Conservation (phyloP, 2,329 filamentous ascomycete species). For the Dendryphion nanum region DNA sequence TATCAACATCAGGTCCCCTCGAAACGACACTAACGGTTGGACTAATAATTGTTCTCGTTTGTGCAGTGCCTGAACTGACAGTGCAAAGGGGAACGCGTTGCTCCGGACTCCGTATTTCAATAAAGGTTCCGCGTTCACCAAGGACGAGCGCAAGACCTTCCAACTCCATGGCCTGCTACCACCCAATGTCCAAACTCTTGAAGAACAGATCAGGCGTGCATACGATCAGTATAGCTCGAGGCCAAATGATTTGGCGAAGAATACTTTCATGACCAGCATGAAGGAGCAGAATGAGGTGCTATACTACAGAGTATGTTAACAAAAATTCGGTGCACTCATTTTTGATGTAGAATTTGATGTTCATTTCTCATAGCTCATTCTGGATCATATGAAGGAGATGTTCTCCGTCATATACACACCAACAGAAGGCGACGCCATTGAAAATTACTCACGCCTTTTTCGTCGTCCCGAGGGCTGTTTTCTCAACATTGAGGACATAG, state of each 20-base stretch:
- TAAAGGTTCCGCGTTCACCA: constrained; percentile 77
- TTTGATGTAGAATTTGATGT: not conserved
- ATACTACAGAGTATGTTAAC: constrained; percentile 64
- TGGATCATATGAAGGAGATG: constrained; percentile 81
- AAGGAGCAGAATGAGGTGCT: constrained; percentile 84
- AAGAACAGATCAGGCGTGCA: constrained; percentile 73
- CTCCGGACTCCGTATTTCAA: constrained; percentile 71
- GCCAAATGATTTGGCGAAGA: constrained; percentile 70
- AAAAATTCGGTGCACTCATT: not conserved
- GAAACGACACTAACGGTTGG: constrained; percentile 40
- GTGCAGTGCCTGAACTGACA: not conserved
- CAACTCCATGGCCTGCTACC: constrained; percentile 73
- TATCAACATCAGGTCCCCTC: constrained; percentile 43
- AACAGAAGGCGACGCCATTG: constrained; percentile 84
- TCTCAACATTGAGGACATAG: constrained; percentile 68
- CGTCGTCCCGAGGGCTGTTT: constrained; percentile 78
- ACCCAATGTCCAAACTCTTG: constrained; percentile 67
- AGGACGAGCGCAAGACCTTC: constrained; percentile 67
- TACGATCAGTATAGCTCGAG: constrained; percentile 74
- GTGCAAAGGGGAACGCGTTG: constrained; percentile 49
- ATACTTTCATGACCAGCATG: constrained; percentile 82
- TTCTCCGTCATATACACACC: constrained; percentile 89
- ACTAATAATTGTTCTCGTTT: constrained; percentile 1
- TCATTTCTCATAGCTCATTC: constrained; percentile 58
- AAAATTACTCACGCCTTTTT: constrained; percentile 78